A percentile compares a stretch with the other conserved stretches of the same genome.
phyloP scores from a whole-genome alignment of 257 asterid genomes.

The Scutellaria minor region DNA sequence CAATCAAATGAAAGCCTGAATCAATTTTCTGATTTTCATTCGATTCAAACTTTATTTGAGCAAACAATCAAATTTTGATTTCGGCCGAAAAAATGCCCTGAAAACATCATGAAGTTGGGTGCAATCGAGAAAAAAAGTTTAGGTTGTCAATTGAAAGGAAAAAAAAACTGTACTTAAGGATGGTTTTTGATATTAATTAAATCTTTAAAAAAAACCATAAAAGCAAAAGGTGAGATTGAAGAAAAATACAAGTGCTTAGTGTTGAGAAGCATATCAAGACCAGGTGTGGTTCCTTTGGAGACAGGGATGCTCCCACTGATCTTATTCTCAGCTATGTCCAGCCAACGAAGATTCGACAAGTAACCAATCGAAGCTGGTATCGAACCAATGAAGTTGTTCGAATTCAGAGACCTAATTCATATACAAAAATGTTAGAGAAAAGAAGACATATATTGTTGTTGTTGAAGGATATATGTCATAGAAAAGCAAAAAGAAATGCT shows the following conservation, averaged over 20 bases:
- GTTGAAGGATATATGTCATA: too few species aligned
- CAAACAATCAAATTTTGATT: too few species aligned
- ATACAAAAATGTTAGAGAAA: too few species aligned
- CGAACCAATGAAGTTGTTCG: constrained; percentile 63
- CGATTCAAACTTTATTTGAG: too few species aligned
- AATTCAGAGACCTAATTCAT: constrained; percentile 71
- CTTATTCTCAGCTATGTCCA: constrained; percentile 86
- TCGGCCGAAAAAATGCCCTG: too few species aligned
- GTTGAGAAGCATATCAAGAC: constrained; percentile 81
- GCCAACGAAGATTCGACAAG: constrained; percentile 65
- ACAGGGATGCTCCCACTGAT: constrained; percentile 81
- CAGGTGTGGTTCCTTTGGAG: constrained; percentile 67
- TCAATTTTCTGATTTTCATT: too few species aligned
- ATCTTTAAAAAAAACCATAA: constrained; percentile 40
- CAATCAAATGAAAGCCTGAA: neutral
- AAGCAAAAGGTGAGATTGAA: constrained; percentile 21
- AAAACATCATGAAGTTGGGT: too few species aligned
- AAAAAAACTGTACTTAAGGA: too few species aligned
- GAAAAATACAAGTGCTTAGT: constrained; percentile 76
- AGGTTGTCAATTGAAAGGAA: too few species aligned
- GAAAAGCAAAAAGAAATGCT: constrained; percentile 34
- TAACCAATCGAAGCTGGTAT: constrained; percentile 77
- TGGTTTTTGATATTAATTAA: neutral
- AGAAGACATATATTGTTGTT: too few species aligned
- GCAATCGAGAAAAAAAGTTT: too few species aligned